Evolutionary conservation across 768 basidiomycete species (phyloP).

Genomic region (Lactarius hatsudake): DNA sequence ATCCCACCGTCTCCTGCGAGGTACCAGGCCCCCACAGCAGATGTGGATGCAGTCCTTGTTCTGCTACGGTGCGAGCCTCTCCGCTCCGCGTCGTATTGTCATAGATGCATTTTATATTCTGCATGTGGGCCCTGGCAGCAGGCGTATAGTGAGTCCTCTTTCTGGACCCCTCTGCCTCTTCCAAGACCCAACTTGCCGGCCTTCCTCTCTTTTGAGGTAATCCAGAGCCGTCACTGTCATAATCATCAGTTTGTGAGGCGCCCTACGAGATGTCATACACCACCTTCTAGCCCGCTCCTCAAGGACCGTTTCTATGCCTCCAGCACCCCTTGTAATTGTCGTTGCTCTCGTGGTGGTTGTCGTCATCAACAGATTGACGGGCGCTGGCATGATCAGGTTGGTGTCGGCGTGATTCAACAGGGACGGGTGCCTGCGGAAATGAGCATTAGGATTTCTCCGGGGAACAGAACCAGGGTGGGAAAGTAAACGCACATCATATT

Average conservation of each 20-base stretch:
- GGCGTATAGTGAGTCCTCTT: not conserved
- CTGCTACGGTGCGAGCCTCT: not conserved
- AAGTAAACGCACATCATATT: not conserved
- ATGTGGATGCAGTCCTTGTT: not conserved
- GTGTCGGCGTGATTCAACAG: no score
- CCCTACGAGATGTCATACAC: not conserved
- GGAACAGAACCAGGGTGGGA: not conserved
- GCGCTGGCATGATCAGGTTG: not conserved
- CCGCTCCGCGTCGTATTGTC: conserved; percentile 2
- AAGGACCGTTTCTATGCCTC: not conserved
- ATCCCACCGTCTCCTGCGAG: not conserved
- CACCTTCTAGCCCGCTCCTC: not conserved
- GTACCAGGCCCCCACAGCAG: not conserved
- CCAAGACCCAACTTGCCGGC: not conserved
- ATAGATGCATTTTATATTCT: not conserved
- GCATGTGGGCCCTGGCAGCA: not conserved
- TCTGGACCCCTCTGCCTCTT: not conserved
- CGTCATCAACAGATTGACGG: not conserved
- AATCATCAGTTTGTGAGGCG: not conserved
- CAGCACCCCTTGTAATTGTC: not conserved
- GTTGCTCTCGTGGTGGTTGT: not conserved
- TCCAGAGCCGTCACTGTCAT: not conserved
- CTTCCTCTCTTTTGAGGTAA: not conserved
- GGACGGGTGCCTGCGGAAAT: not conserved
- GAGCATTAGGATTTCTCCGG: not conserved